Base-by-base conservation (phyloP, 2,329 filamentous ascomycete species). In the Fusarium robinianum region DNA sequence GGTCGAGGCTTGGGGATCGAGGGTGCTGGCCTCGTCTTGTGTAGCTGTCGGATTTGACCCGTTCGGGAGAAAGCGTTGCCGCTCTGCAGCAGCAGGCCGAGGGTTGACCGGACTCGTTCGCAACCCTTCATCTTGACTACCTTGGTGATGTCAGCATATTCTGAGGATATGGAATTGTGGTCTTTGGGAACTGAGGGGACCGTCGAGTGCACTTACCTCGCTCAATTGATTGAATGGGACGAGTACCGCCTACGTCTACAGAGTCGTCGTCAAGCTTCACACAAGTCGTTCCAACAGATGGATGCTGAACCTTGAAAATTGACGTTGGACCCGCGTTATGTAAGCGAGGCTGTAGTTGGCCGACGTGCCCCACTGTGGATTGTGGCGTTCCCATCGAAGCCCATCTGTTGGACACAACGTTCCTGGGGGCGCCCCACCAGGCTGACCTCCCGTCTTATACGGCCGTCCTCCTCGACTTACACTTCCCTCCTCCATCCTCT, bases 1-100 rank as follows among this genome's bases (percentile, higher is more conserved):
- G 90, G 88, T 24, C 87, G 95, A 1, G 90, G 87, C 16, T 76
- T 64, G 3, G 91, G 91, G 21, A 81, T 71, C 6, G 65, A 58
- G 29, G 63, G 72, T 10, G 63, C 49, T 23, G 68, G 60, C 45
- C 67, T 58, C 47, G 68, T 67, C 61, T 68, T 71, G 62, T 75
- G 71, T 25, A 73, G 66, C 61, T 69, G 72, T 68, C 74, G 63
- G 47, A 66, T 61, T 51, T 76, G 73, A 33, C 64, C 58, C 45
- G 61, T 58, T 29, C 57, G 47, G 21, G 64, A 57, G 46, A 63
- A 60, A 53, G 55, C 50, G 58, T 53, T 67, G 61, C 51, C 55
- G 58, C 49, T 67, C 41, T 60, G 58, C 35, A 61, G 49, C 43
- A 67, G 55, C 46, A 63, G 58, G 35, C 63, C 60, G 40, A 69